Percentiles rank a stretch among this genome's conserved stretches.
Evolutionary conservation across 257 asterid species (phyloP).

Genomic region (Phtheirospermum japonicum): DNA sequence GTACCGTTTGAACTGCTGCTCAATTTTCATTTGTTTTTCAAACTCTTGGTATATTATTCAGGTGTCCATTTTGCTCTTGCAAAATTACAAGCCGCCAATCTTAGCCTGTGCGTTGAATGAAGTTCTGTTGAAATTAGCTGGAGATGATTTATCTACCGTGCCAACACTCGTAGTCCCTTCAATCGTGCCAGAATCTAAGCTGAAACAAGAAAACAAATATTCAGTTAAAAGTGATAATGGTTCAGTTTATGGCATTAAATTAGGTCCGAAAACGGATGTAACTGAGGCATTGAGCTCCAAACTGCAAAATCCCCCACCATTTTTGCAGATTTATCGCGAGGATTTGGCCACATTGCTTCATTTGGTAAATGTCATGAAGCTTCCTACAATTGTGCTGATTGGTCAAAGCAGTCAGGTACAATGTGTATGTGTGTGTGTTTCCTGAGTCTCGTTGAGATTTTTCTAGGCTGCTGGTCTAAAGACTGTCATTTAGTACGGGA

Average conservation of each 20-base stretch:
- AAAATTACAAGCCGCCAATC: conserved; percentile 59
- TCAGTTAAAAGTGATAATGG: conserved; percentile 29
- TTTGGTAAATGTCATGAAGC: conserved; percentile 49
- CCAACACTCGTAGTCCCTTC: conserved; percentile 69
- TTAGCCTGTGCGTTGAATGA: conserved; percentile 79
- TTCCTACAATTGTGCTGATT: conserved; percentile 58
- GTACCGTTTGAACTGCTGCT: conserved; percentile 1
- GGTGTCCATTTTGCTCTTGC: conserved; percentile 70
- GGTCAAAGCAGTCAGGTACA: conserved; percentile 43
- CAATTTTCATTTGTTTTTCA: background rate
- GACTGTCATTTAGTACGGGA: too few species aligned
- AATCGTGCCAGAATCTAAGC: conserved; percentile 55
- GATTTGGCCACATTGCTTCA: conserved; percentile 66
- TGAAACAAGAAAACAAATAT: conserved; percentile 49
- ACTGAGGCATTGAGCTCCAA: conserved; percentile 45
- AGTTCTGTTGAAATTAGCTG: conserved; percentile 50
- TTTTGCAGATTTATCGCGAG: conserved; percentile 60
- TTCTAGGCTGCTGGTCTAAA: too few species aligned
- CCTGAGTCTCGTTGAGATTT: too few species aligned
- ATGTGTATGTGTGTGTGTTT: background rate
- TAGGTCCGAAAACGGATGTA: conserved; percentile 50
- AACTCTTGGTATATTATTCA: conserved; percentile 25
- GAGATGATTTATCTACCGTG: conserved; percentile 39
- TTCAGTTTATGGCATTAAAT: conserved; percentile 55
- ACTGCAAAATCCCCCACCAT: conserved; percentile 40